Base-by-base conservation (phyloP, 2,329 filamentous ascomycete genomes). In the Plenodomus tracheiphilus region DNA sequence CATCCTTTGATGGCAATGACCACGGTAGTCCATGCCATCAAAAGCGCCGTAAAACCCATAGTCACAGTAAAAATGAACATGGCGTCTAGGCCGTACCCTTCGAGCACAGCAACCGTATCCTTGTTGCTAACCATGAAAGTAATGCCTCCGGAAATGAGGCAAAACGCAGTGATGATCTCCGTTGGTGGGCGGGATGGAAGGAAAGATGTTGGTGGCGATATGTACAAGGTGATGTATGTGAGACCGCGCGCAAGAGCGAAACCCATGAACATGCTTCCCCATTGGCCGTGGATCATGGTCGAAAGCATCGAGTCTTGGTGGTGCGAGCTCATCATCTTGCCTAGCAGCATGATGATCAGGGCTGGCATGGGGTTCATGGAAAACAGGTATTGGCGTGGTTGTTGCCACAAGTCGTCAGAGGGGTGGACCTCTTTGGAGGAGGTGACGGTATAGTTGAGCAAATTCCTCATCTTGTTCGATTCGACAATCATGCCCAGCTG, bases 281-380 rank as follows among this genome's bases (percentile, higher is more conserved):
- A 97, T 73, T 97, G 92, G 67, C 87, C 87, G 75, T 97, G 93
- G 41, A 97, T 83, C 89, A 94, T 96, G 59, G 85, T 89, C 9
- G 91, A 93, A 39, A 91, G 81, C 86, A 91, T 90, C 51, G 85
- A 89, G 21, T 79, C 71, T 70, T 96, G 92, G 50, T 93, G 89
- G 72, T 97, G 93, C 20, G 89, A 91, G 66, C 88, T 88, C 93
- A 97, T 97, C 89, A 96, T 94, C 69, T 92, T 83, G 28, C 94
- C 94, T 1, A 97, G 79, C 1, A 97, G 78, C 49, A 97, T 78
- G 58, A 97, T 93, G 41, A 96, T 83, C 3, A 97, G 79, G 1
- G 86, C 89, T 0, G 93, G 94, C 60, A 97, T 83, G 0, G 92
- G 93, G 70, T 97, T 97, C 68, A 94, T 79, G 1, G 92, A 89